Base-by-base conservation (phyloP, 805 yeast genomes). In the Saturnispora kantuleensis region DNA sequence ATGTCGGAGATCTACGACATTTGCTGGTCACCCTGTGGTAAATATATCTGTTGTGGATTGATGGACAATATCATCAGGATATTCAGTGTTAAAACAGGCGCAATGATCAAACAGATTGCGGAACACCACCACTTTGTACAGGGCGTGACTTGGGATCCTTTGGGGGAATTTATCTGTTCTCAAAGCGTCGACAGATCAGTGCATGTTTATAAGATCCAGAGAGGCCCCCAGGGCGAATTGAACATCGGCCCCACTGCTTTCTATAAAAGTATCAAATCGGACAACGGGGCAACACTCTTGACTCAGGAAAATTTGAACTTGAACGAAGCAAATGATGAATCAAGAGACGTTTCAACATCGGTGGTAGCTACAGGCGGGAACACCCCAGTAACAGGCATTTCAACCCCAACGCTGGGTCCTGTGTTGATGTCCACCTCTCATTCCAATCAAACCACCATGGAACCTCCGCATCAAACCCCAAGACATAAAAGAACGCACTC, bases 131-230 rank as follows among this genome's bases (percentile, higher is more conserved):
- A 89, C 60, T 90, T 86, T 54, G 94, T 93, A 3, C 99, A 93
- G 63, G 99, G 99, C 3, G 90, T 93, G 5, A 70, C 83, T 0
- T 93, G 97, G 97, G 98, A 93, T 59, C 98, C 98, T 7, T 58
- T 68, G 44, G 79, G 82, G 50, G 77, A 82, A 59, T 86, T 63
- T 52, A 62, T 93, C 5, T 86, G 89, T 1, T 83, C 96, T 6
- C 96, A 89, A 60, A 79, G 93, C 21, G 94, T 96, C 10, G 98
- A 93, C 63, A 66, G 96, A 48, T 71, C 86, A 2, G 80, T 90
- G 10, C 79, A 78, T 50, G 66, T 93, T n/a, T 85, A 85, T 59
- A 64, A 69, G 16, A 57, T 79, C 34, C 36, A 46, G 12, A 30
- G 17, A 15, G 35, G 26, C 16, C 57, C 55, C 31, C 50, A 47